phyloP scores from a whole-genome alignment of 73 alveolate species.

The Paramecium bursaria region DNA sequence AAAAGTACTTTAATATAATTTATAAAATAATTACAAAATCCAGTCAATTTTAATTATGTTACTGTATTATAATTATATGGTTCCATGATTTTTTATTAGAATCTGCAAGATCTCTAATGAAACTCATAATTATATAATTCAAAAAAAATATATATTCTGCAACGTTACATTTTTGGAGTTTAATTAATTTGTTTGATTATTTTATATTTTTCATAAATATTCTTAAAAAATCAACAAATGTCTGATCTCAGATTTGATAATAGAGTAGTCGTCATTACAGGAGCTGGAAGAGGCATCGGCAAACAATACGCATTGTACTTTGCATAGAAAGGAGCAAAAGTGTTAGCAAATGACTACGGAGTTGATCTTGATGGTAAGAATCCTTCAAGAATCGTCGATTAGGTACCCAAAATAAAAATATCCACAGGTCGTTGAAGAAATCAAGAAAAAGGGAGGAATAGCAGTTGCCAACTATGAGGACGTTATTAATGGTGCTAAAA shows the following conservation, averaged over 20 bases:
- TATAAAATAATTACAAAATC: no score
- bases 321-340: slow-evolving; percentile 90
- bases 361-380: slow-evolving; percentile 73
- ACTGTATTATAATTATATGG: no score
- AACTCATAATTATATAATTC: no score
- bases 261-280: slow-evolving; percentile 86
- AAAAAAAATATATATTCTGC: no score
- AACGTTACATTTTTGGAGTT: no score
- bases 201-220: no score
- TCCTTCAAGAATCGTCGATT: slow-evolving; percentile 20
- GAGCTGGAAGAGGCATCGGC: slow-evolving; percentile 95
- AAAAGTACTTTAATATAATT: no score
- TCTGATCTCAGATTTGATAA: slow-evolving; percentile 61
- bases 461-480: slow-evolving; percentile 92
- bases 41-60: no score
- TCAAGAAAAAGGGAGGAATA: slow-evolving; percentile 88
- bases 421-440: slow-evolving; percentile 85
- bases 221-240: neutral
- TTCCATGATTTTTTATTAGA: no score
- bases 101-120: no score
- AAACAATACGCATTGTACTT: slow-evolving; percentile 84
- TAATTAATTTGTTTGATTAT: no score
- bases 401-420: neutral
- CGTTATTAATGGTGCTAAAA: slow-evolving; percentile 94
- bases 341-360: slow-evolving; percentile 91